Conservation (phyloP, 768 basidiomycete species). For the Astraeus odoratus region DNA sequence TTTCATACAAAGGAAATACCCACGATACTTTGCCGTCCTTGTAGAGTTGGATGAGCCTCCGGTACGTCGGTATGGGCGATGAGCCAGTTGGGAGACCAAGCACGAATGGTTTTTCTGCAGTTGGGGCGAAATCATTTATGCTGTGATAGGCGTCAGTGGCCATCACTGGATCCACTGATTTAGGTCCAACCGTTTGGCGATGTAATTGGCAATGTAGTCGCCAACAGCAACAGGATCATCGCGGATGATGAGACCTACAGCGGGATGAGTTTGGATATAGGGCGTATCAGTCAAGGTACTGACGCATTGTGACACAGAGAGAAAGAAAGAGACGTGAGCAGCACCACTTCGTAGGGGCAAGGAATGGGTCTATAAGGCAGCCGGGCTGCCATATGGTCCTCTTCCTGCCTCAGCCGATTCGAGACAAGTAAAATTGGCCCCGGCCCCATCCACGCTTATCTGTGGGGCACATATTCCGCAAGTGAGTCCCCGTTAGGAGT, state of each 20-base stretch:
- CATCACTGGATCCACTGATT: neutral
- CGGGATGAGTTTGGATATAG: neutral
- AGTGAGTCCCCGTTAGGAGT: too few species aligned
- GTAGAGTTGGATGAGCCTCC: slow-evolving; percentile 67
- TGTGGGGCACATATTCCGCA: too few species aligned
- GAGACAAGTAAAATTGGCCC: too few species aligned
- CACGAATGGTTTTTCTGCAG: slow-evolving; percentile 70
- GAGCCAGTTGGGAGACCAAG: slow-evolving; percentile 86
- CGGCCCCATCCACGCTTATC: too few species aligned
- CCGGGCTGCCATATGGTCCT: too few species aligned
- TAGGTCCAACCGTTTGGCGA: slow-evolving; percentile 60
- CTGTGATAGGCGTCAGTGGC: slow-evolving; percentile 27
- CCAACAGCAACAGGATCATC: slow-evolving; percentile 67
- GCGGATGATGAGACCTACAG: slow-evolving; percentile 75
- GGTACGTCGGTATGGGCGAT: slow-evolving; percentile 85
- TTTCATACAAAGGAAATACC: slow-evolving; percentile 20
- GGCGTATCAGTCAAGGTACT: neutral
- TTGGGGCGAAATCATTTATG: slow-evolving; percentile 77
- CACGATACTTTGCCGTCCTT: slow-evolving; percentile 73
- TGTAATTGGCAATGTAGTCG: slow-evolving; percentile 74
- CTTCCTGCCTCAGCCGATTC: too few species aligned
- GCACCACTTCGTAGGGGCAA: too few species aligned
- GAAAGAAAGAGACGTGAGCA: neutral
- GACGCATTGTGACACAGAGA: neutral
- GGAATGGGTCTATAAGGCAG: too few species aligned